Evolutionary conservation across 805 yeast genomes (phyloP), one percentile per base, ranked within the genome.

Genomic region (Dipodascopsis uninucleata): DNA sequence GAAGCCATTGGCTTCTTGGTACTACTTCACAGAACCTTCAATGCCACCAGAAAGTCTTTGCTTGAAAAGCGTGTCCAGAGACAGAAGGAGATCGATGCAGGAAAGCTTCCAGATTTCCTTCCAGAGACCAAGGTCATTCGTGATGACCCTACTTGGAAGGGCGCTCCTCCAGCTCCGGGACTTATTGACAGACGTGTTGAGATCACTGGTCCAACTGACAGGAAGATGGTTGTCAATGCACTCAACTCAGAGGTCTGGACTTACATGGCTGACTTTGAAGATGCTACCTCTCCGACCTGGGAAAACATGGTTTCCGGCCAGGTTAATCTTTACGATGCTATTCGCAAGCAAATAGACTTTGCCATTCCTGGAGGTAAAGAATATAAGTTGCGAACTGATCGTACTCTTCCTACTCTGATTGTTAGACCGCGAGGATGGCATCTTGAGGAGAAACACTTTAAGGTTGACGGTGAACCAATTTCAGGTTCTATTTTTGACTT

Each of bases 231-330:
- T 47, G 79, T 80, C 68, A 80, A 80, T 56, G 86, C 86, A 28
- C 72, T 80, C 60, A 80, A 80, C 67, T 73, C 85, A 12, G 71
- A 72, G 34, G 86, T 81, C 36, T 82, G 79, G 58, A 79, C 85
- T 36, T 81, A 81, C 67, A 81, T 81, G 86, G 79, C 84, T 43
- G 86, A 81, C 62, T 81, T 81, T 53, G 86, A 81, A 67, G 86
- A 81, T 64, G 79, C 85, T 20, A 71, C 77, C 61, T 77, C 85
- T 28, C 86, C 86, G 36, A 79, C 84, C 34, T 80, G 86, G 86
- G 60, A 62, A 59, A 79, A 79, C 66, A 67, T 77, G 67, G 75
- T 76, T 44, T 81, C 78, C 47, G 86, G 86, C 41, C 86, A 81
- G 65, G 79, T 77, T 55, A 81, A 81, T 62, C 70, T 81, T 56